Percentiles rank a stretch among this genome's conserved stretches.
Evolutionary conservation across 768 basidiomycete genomes (phyloP).

Genomic region (Mycena indigotica): DNA sequence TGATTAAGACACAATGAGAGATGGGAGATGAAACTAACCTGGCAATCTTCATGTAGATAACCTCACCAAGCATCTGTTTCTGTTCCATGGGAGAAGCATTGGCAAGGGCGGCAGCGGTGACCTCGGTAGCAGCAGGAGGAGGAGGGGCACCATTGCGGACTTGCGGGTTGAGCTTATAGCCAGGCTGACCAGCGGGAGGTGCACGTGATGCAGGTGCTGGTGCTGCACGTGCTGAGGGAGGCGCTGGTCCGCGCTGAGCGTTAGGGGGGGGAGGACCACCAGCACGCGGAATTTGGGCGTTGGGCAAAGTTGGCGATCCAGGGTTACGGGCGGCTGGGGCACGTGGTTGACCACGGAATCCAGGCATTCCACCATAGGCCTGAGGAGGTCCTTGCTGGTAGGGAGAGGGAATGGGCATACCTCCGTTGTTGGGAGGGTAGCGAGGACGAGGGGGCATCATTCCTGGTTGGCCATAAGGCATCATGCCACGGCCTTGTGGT

Average conservation of each 20-base stretch:
- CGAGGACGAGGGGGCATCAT: slow-evolving; percentile 89
- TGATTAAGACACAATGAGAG: slow-evolving; percentile 10
- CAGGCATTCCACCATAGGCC: slow-evolving; percentile 65
- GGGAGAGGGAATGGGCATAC: slow-evolving; percentile 74
- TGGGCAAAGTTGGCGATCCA: slow-evolving; percentile 68
- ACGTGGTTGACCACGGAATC: slow-evolving; percentile 54
- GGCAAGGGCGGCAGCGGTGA: slow-evolving; percentile 53
- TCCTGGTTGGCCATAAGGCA: slow-evolving; percentile 83
- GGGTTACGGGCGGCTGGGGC: slow-evolving; percentile 68
- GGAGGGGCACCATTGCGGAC: slow-evolving; percentile 37
- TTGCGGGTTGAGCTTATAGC: slow-evolving; percentile 37
- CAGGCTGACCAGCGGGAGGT: slow-evolving; percentile 44
- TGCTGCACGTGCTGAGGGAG: slow-evolving; percentile 48
- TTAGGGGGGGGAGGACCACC: slow-evolving; percentile 61
- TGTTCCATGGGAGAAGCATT: slow-evolving; percentile 80
- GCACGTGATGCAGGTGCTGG: slow-evolving; percentile 41
- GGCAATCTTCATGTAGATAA: slow-evolving; percentile 89
- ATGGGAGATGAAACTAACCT: slow-evolving; percentile 48
- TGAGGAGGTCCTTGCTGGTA: slow-evolving; percentile 77
- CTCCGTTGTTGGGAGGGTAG: slow-evolving; percentile 70
- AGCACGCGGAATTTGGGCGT: slow-evolving; percentile 64
- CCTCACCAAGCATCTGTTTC: slow-evolving; percentile 99
- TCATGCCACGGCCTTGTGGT: slow-evolving; percentile 76
- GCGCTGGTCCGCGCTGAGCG: slow-evolving; percentile 50
- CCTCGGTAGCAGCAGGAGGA: slow-evolving; percentile 42